Base-by-base conservation (phyloP, 768 basidiomycete genomes). In the Tricholoma bakamatsutake region DNA sequence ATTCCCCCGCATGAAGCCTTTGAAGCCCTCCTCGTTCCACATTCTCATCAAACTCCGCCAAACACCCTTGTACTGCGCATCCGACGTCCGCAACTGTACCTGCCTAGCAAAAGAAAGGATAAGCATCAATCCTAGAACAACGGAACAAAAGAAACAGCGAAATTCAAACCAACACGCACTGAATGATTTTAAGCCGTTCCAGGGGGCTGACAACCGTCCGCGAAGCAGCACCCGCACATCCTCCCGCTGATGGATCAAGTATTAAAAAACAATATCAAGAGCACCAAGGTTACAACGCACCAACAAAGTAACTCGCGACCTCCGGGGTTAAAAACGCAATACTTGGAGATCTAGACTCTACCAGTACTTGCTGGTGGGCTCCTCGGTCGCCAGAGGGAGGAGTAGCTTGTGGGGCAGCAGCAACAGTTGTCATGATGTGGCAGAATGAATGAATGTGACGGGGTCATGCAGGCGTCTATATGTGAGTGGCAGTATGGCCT, bases 171-270 rank as follows among this genome's bases (percentile, higher is more conserved):
- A 27, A 8, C 30, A 78, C 90, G 66, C 63, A 95, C 94, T 95
- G 87, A 58, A 99, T 97, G 66, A 99, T 98, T 72, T 99, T 99
- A 53, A 98, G 76, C 56, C 96, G 76, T 64, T 98, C 94, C 12
- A 98, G 69, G 9, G 95, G 96, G 62, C 85, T 88, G 49, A 98
- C 96, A 12, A 97, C 90, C 2, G 95, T 97, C 53, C 95, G 77
- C 56, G 89, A 92, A 8, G 91, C 84, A 59, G 81, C 81, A 37
- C 81, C 81, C 12, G 81, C 81, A 67, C 76, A 78, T 64, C 80
- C 80, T 43, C 80, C 80, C 61, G 80, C 80, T 81, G 58, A 34
- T 34, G 33, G 56, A 37, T 50, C 52, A 37, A 18, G 9, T 34
- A 57, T 50, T 59, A 59, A 54, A 42, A n/a, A 42, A 52, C 43